A percentile compares a stretch with the other conserved stretches of the same genome.
phyloP scores from a whole-genome alignment of 1,139 yeast genomes.

The Yamadazyma jaroonii region DNA sequence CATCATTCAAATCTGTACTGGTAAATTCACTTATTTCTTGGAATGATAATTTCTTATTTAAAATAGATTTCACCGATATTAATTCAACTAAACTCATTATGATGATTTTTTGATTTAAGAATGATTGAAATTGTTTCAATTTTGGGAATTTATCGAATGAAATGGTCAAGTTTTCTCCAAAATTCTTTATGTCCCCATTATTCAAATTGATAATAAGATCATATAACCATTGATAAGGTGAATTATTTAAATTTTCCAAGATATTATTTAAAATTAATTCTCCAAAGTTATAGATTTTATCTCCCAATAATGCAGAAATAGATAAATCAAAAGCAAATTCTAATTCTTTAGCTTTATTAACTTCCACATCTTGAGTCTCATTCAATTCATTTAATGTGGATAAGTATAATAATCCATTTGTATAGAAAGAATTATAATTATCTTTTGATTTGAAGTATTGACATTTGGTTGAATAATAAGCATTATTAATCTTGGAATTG shows the following conservation, averaged over 20 bases:
- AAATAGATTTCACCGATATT: slow-evolving; percentile 73
- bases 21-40: slow-evolving; percentile 70
- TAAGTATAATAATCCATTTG: slow-evolving; percentile 54
- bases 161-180: slow-evolving; percentile 46
- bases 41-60: slow-evolving; percentile 72
- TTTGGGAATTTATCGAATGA: slow-evolving; percentile 52
- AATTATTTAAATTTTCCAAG: slow-evolving; percentile 40
- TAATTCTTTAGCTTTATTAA: slow-evolving; percentile 20
- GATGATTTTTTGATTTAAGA: slow-evolving; percentile 86
- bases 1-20: slow-evolving; percentile 67
- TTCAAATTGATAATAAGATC: slow-evolving; percentile 69
- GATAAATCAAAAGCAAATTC: slow-evolving; percentile 78
- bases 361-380: slow-evolving; percentile 17
- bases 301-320: slow-evolving; percentile 87
- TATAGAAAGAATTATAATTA: slow-evolving; percentile 79
- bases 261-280: slow-evolving; percentile 91
- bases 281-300: slow-evolving; percentile 91
- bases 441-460: slow-evolving; percentile 71
- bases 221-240: slow-evolving; percentile 68
- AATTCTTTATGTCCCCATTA: slow-evolving; percentile 68
- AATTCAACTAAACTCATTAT: slow-evolving; percentile 89
- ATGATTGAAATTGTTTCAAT: slow-evolving; percentile 57
- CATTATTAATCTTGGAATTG: slow-evolving; percentile 73
- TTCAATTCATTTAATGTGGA: slow-evolving; percentile 46
- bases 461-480: slow-evolving; percentile 78